Percentiles rank a stretch among this genome's conserved stretches.
These are phyloP conservation scores for Penicillium sp. DNA, from an alignment of 2,329 filamentous ascomycete genomes.

Conservation along the genomic window DNA sequence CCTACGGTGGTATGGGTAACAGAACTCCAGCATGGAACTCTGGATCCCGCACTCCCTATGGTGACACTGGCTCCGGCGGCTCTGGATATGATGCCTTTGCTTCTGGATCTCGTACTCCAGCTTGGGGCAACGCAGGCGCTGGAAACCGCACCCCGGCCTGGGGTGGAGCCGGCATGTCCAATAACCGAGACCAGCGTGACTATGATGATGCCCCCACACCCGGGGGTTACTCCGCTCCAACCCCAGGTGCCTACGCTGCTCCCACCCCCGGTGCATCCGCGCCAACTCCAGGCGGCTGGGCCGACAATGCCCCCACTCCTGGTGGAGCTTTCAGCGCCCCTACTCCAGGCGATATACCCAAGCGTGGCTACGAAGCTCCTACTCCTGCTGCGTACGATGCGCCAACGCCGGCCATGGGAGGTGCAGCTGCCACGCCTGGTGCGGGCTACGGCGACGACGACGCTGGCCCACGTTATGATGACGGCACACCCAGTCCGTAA, in stretches of 20 bases:
- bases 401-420: slow-evolving; percentile 50
- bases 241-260: slow-evolving; percentile 60
- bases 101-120: slow-evolving; percentile 74
- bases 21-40: slow-evolving; percentile 79
- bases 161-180: slow-evolving; percentile 33
- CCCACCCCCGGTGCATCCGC: slow-evolving; percentile 69
- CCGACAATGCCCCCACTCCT: slow-evolving; percentile 47
- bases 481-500: slow-evolving; percentile 45
- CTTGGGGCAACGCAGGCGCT: slow-evolving; percentile 58
- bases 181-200: slow-evolving; percentile 36
- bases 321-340: slow-evolving; percentile 46
- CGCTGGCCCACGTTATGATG: slow-evolving; percentile 45
- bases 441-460: slow-evolving; percentile 41
- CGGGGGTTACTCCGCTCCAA: slow-evolving; percentile 68
- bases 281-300: slow-evolving; percentile 50
- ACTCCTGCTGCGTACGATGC: slow-evolving; percentile 41
- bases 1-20: slow-evolving; percentile 66
- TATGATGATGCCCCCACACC: slow-evolving; percentile 75
- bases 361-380: slow-evolving; percentile 26
- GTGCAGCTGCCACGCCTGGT: slow-evolving; percentile 39
- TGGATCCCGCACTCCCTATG: slow-evolving; percentile 70
- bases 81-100: slow-evolving; percentile 69
- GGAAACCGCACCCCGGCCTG: slow-evolving; percentile 49
- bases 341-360: slow-evolving; percentile 40
- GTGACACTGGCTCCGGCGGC: slow-evolving; percentile 59